Conservation (phyloP, 768 basidiomycete species). For the Suillus variegatus region DNA sequence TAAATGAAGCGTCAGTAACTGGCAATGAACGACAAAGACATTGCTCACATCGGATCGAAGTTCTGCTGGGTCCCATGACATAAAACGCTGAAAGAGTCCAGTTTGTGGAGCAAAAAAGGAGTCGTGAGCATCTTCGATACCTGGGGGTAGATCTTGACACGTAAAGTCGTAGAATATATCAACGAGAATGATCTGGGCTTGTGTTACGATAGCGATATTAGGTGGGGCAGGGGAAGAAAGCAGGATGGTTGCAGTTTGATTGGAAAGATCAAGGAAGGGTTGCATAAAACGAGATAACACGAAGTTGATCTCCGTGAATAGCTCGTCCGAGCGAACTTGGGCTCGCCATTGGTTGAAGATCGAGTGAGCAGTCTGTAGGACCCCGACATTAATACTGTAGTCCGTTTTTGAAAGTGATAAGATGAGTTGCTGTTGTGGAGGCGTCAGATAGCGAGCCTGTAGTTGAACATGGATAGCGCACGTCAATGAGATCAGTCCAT, state of each 20-base stretch:
- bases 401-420: constrained; percentile 76
- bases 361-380: constrained; percentile 93
- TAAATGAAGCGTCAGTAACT: constrained; percentile 29
- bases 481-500: constrained; percentile 91
- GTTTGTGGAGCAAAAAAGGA: constrained; percentile 74
- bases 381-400: constrained; percentile 84
- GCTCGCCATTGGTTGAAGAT: constrained; percentile 95
- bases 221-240: constrained; percentile 39
- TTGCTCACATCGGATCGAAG: constrained; percentile 63
- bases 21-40: constrained; percentile 1
- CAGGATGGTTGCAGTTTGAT: constrained; percentile 58
- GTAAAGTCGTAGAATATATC: constrained; percentile 94
- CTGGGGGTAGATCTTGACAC: constrained; percentile 92
- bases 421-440: constrained; percentile 77
- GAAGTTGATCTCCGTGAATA: constrained; percentile 90
- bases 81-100: constrained; percentile 79
- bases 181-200: constrained; percentile 74
- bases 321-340: constrained; percentile 80
- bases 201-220: constrained; percentile 57
- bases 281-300: constrained; percentile 82
- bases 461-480: constrained; percentile 42
- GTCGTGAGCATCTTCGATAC: constrained; percentile 84
- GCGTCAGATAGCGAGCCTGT: not conserved
- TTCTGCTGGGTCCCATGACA: constrained; percentile 75
- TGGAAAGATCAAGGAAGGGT: constrained; percentile 84